phyloP scores from a whole-genome alignment of 2,329 filamentous ascomycete species.

The Trichoderma citrinoviride region DNA sequence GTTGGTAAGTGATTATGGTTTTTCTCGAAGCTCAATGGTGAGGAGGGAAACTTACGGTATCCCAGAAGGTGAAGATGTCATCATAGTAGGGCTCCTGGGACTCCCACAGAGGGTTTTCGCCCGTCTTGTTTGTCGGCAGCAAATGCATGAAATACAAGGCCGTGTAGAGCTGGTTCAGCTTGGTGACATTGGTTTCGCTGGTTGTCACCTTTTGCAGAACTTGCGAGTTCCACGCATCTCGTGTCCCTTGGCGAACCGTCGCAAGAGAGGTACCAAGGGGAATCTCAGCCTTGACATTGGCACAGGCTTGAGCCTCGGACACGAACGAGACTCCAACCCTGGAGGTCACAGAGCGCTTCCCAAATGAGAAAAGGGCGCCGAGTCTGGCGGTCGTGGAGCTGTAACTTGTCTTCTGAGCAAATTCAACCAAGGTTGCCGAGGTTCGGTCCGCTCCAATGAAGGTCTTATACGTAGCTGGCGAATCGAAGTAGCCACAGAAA shows the following conservation, averaged over 20 bases:
- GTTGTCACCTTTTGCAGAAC: slow-evolving; percentile 64
- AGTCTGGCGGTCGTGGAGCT: slow-evolving; percentile 41
- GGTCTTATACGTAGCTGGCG: slow-evolving; percentile 43
- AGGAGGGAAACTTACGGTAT: slow-evolving; percentile 32
- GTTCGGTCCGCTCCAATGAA: slow-evolving; percentile 41
- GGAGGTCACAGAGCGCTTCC: slow-evolving; percentile 47
- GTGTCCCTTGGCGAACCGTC: slow-evolving; percentile 46
- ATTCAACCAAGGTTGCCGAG: slow-evolving; percentile 34
- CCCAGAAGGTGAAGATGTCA: slow-evolving; percentile 70
- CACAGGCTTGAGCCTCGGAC: slow-evolving; percentile 59
- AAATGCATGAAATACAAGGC: slow-evolving; percentile 69
- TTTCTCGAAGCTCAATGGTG: no score
- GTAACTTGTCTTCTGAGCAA: slow-evolving; percentile 33
- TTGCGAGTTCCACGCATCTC: slow-evolving; percentile 57
- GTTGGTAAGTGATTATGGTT: neutral
- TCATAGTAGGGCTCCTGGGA: slow-evolving; percentile 68
- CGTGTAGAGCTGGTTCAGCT: slow-evolving; percentile 62
- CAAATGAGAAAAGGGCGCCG: slow-evolving; percentile 55
- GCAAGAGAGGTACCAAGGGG: slow-evolving; percentile 43
- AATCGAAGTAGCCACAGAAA: slow-evolving; percentile 61
- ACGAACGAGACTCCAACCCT: slow-evolving; percentile 67
- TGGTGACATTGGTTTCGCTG: slow-evolving; percentile 52
- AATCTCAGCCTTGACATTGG: slow-evolving; percentile 57
- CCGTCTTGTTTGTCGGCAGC: slow-evolving; percentile 67
- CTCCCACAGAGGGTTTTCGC: slow-evolving; percentile 66